These are phyloP conservation scores for Pseudonitzschia delicatissima DNA, from an alignment of 108 stramenopile species.

Conservation along the genomic window DNA sequence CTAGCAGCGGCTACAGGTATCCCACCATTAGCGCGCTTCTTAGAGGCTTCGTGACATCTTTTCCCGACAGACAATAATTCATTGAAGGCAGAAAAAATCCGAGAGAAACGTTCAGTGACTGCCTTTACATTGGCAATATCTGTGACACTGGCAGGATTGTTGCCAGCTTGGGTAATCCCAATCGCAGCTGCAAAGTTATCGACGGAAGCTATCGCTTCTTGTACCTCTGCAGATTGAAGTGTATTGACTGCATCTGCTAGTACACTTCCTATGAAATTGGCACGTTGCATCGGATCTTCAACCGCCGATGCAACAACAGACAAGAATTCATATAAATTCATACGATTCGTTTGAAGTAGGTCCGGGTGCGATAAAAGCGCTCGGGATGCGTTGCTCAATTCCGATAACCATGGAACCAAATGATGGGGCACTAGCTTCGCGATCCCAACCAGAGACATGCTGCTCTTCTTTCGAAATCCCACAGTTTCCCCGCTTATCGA, in stretches of 20 bases:
- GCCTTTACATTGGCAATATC: slow-evolving; percentile 62
- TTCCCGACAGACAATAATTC: slow-evolving; percentile 84
- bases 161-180: slow-evolving; percentile 61
- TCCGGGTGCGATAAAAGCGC: slow-evolving; percentile 51
- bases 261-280: slow-evolving; percentile 78
- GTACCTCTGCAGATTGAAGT: slow-evolving; percentile 49
- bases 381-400: slow-evolving; percentile 71
- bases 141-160: slow-evolving; percentile 59
- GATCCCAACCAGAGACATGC: slow-evolving; percentile 74
- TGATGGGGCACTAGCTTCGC: slow-evolving; percentile 70
- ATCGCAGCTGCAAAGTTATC: slow-evolving; percentile 56
- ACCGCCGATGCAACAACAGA: slow-evolving; percentile 83
- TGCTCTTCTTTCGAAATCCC: slow-evolving; percentile 75
- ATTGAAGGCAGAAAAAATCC: slow-evolving; percentile 76
- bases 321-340: slow-evolving; percentile 88
- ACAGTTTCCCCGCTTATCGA: slow-evolving; percentile 61
- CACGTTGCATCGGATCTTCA: slow-evolving; percentile 65
- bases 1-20: slow-evolving; percentile 29
- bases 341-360: slow-evolving; percentile 72
- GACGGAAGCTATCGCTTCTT: slow-evolving; percentile 52
- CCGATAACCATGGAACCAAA: slow-evolving; percentile 79
- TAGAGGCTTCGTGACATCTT: slow-evolving; percentile 83
- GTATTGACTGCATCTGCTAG: slow-evolving; percentile 62
- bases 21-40: slow-evolving; percentile 58
- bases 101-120: slow-evolving; percentile 47